Evolutionary conservation across 106 monocot species (phyloP), one percentile per base, ranked within the genome.

Genomic region (Phalaenopsis equestris): DNA sequence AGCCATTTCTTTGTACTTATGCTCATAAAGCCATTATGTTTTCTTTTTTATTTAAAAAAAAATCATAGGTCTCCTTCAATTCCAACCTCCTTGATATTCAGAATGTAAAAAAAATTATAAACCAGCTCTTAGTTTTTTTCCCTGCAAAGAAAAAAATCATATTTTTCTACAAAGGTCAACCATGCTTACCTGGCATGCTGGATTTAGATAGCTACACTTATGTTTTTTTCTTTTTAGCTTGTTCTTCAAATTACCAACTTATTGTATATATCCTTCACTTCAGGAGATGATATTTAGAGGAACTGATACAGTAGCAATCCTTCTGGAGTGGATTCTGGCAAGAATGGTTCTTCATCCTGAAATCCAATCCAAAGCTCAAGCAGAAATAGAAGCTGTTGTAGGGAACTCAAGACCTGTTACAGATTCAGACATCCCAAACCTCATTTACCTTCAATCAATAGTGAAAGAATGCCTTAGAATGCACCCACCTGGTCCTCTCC

Each of bases 231-330:
- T 12, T 12, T 52, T 11, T 52, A 52, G 2, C 11, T 52, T 8
- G 12, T 9, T 52, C 52, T 52, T 21, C 64, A 23, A 23, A 21
- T 6, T 24, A 18, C 2, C 64, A 8, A 24, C 23, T 65, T 65
- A 65, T 24, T 5, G 58, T 19, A n/a, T 2, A 1, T 24, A 24
- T 65, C 14, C 10, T 55, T 86, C 72, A 9, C 58, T 37, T n/a
- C 84, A 87, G 87, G 87, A 87, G 23, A 84, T 87, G 87, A 87
- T 87, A 30, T 87, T 87, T 58, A 82, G 87, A 52, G 85, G 88
- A 58, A 85, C 84, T 23, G 88, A 88, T 67, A 85, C 85, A 15
- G 85, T 88, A 7, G 88, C 88, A 16, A 78, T 88, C 17, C 82
- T 88, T 15, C 15, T 88, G 55, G 88, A 88, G 42, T 88, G 88